Conservation (phyloP, 208 protist genomes). For the Blastocrithidia nonstop region DNA sequence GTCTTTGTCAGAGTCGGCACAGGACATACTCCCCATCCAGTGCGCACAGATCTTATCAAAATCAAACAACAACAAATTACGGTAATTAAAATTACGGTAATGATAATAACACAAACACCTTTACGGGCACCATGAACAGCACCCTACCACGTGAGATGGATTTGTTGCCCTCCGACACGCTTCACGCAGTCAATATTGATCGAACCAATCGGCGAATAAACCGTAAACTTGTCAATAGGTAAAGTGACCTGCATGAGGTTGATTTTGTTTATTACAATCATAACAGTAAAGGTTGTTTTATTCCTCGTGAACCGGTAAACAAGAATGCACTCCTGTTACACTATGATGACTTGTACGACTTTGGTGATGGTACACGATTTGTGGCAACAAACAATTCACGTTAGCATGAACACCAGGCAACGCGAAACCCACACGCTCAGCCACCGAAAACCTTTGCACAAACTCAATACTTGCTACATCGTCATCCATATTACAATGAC, state of each 20-base stretch:
- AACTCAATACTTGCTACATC: no score
- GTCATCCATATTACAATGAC: no score
- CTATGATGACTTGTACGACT: conserved; percentile 80
- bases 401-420: conserved; percentile 8
- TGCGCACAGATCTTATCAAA: no score
- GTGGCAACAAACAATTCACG: conserved; percentile 7
- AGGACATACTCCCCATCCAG: no score
- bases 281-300: conserved; percentile 67
- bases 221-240: conserved; percentile 2
- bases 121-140: conserved; percentile 7
- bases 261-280: conserved; percentile 79
- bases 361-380: conserved; percentile 45
- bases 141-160: conserved; percentile 29
- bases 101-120: background rate
- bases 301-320: conserved; percentile 44
- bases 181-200: conserved; percentile 15
- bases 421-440: conserved; percentile 6
- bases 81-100: conserved; percentile 5
- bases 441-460: background rate
- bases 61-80: background rate
- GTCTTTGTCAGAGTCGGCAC: background rate
- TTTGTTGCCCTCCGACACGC: conserved; percentile 29
- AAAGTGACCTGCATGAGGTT: conserved; percentile 2
- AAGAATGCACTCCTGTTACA: conserved; percentile 30
- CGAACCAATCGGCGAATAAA: no score